These are phyloP conservation scores for Talaromyces sp. DNA, from an alignment of 2,329 filamentous ascomycete species.

Conservation along the genomic window DNA sequence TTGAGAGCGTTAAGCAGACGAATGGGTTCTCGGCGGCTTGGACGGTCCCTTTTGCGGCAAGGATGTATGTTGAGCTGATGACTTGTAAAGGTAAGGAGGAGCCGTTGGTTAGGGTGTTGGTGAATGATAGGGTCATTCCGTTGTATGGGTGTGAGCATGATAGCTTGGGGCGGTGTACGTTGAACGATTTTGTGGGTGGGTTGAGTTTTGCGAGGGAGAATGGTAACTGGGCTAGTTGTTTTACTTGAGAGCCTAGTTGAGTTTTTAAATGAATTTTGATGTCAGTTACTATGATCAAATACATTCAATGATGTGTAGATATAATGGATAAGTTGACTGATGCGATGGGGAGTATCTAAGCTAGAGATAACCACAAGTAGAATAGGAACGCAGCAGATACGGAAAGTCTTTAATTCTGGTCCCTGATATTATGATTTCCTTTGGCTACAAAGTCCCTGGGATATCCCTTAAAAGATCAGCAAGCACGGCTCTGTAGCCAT, in stretches of 20 bases:
- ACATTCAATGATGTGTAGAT: too few relatives aligned
- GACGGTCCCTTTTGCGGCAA: slow-evolving; percentile 77
- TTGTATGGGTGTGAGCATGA: slow-evolving; percentile 69
- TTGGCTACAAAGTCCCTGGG: too few relatives aligned
- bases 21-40: slow-evolving; percentile 72
- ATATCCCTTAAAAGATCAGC: too few relatives aligned
- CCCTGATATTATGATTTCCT: too few relatives aligned
- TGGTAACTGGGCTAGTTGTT: slow-evolving; percentile 63
- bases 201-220: slow-evolving; percentile 68
- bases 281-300: too few relatives aligned
- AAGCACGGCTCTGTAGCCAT: too few relatives aligned
- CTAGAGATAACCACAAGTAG: too few relatives aligned
- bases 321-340: too few relatives aligned
- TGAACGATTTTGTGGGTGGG: slow-evolving; percentile 69
- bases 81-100: slow-evolving; percentile 54
- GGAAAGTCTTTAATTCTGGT: too few relatives aligned
- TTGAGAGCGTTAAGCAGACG: slow-evolving; percentile 50
- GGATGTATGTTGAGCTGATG: slow-evolving; percentile 87
- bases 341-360: too few relatives aligned
- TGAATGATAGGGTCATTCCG: slow-evolving; percentile 79
- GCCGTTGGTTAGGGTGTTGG: slow-evolving; percentile 71
- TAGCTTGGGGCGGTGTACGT: slow-evolving; percentile 63
- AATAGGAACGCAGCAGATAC: too few relatives aligned
- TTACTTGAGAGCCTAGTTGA: background rate
- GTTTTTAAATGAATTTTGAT: too few relatives aligned